Evolutionary conservation across 1,139 yeast species (phyloP).

Genomic region (Dujonia santamariae): DNA sequence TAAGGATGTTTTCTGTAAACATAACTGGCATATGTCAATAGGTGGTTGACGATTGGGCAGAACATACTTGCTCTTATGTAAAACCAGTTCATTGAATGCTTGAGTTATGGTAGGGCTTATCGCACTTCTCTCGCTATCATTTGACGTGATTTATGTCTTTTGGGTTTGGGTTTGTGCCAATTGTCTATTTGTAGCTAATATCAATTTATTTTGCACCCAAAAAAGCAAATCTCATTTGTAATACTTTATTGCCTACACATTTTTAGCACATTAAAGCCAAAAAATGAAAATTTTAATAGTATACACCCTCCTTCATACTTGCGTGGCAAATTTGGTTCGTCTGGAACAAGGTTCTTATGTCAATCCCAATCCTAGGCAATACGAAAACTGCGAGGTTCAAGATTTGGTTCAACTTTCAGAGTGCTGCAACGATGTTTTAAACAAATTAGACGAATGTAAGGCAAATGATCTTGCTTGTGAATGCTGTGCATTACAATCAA

Average conservation of each 20-base stretch:
- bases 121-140: too few relatives aligned
- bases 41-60: too few relatives aligned
- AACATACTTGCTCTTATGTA: too few relatives aligned
- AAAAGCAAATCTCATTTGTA: too few relatives aligned
- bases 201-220: conserved; percentile 4
- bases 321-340: neutral
- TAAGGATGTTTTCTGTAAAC: too few relatives aligned
- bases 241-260: neutral
- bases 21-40: too few relatives aligned
- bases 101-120: too few relatives aligned
- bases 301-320: neutral
- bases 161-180: neutral
- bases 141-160: too few relatives aligned
- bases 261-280: neutral
- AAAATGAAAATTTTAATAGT: neutral
- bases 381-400: conserved; percentile 34
- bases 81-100: too few relatives aligned
- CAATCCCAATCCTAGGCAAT: conserved; percentile 45
- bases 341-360: conserved; percentile 40
- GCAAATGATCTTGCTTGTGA: conserved; percentile 55
- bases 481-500: conserved; percentile 52
- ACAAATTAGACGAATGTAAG: conserved; percentile 45
- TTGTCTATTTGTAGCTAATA: neutral
- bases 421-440: conserved; percentile 46
- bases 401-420: conserved; percentile 39